Conservation (phyloP, 202 grass and related monocot genomes). For the Zoysia matrella region DNA sequence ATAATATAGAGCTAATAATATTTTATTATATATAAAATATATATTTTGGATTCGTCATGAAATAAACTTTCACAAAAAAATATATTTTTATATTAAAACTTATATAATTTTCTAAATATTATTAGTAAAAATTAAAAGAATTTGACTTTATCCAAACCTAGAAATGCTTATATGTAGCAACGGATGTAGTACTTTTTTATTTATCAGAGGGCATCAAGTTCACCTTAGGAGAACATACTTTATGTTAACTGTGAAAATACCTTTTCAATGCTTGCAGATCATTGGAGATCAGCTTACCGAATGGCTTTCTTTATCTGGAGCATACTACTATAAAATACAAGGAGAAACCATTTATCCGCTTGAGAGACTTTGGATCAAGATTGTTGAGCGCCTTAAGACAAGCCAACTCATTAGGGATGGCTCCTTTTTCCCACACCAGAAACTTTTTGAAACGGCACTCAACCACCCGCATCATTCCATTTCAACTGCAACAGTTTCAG, state of each 20-base stretch:
- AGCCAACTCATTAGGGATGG: slow-evolving; percentile 49
- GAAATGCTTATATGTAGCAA: too few species aligned
- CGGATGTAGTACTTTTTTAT: not conserved
- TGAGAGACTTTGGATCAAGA: slow-evolving; percentile 58
- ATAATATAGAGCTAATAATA: too few species aligned
- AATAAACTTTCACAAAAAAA: too few species aligned
- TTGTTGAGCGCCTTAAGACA: slow-evolving; percentile 47
- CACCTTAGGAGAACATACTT: slow-evolving; percentile 18
- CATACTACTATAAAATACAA: slow-evolving; percentile 34
- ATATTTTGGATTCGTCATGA: too few species aligned
- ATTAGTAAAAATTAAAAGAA: too few species aligned
- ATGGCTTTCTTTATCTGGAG: slow-evolving; percentile 50
- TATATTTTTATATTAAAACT: too few species aligned
- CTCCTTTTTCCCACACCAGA: slow-evolving; percentile 44
- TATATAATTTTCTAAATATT: too few species aligned
- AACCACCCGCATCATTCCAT: slow-evolving; percentile 55
- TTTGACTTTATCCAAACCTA: too few species aligned
- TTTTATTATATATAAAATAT: too few species aligned
- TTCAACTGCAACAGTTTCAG: slow-evolving; percentile 37
- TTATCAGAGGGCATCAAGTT: not conserved
- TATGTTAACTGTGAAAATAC: not conserved
- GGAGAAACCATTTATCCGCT: slow-evolving; percentile 51
- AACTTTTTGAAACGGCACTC: slow-evolving; percentile 54
- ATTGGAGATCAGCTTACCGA: slow-evolving; percentile 60
- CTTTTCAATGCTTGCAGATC: slow-evolving; percentile 49